Evolutionary conservation across 2,329 filamentous ascomycete genomes (phyloP).

Genomic region (Onygenales sp.): DNA sequence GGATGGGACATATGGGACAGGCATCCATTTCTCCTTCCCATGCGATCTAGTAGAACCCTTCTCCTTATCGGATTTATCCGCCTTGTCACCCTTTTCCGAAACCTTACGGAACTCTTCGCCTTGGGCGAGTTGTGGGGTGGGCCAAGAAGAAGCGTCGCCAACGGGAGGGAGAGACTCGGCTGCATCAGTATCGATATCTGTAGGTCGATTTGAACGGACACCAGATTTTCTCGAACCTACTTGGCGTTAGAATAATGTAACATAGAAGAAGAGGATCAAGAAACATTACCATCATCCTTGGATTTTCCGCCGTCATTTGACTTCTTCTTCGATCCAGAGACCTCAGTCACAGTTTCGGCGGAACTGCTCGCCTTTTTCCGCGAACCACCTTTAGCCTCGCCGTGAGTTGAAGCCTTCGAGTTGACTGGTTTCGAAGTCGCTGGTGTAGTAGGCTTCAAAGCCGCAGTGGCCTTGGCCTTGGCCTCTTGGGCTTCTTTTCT

Average conservation of each 20-base stretch:
- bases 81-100: constrained; percentile 50
- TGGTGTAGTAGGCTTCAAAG: constrained; percentile 17
- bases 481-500: constrained; percentile 58
- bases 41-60: constrained; percentile 49
- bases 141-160: constrained; percentile 74
- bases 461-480: constrained; percentile 34
- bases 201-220: constrained; percentile 9
- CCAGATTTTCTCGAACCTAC: constrained; percentile 15
- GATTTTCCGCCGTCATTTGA: constrained; percentile 31
- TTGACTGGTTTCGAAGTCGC: constrained; percentile 8
- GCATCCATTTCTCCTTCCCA: constrained; percentile 76
- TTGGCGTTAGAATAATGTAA: background rate
- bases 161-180: constrained; percentile 50
- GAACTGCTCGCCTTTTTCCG: constrained; percentile 31
- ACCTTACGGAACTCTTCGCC: constrained; percentile 68
- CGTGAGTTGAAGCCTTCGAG: constrained; percentile 16
- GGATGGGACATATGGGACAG: constrained; percentile 70
- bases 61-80: constrained; percentile 47
- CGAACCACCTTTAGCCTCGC: constrained; percentile 26
- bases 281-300: constrained; percentile 25
- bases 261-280: background rate
- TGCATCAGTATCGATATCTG: constrained; percentile 9
- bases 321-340: constrained; percentile 20
- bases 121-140: constrained; percentile 72
- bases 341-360: constrained; percentile 14